phyloP scores from a whole-genome alignment of 73 alveolate genomes.

The Stentor roeselii region DNA sequence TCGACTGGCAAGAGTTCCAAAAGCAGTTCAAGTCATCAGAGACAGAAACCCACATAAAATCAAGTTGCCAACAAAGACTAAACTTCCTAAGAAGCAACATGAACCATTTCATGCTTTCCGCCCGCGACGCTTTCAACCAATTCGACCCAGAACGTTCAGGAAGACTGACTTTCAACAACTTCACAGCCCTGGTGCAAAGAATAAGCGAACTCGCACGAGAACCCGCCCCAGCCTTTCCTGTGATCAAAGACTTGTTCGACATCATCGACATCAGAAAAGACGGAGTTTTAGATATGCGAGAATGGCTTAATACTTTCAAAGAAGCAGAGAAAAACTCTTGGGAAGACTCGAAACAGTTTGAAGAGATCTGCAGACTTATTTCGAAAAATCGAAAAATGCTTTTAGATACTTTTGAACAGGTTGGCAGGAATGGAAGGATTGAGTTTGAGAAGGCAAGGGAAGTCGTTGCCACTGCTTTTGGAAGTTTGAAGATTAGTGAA shows the following conservation, averaged over 20 bases:
- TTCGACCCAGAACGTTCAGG: constrained; percentile 42
- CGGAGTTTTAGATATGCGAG: constrained; percentile 40
- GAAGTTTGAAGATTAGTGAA: background rate
- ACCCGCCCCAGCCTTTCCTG: constrained; percentile 35
- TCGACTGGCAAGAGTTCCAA: constrained; percentile 25
- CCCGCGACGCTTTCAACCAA: constrained; percentile 48
- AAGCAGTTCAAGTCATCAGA: constrained; percentile 21
- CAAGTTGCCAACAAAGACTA: constrained; percentile 29
- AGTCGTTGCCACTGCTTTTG: background rate
- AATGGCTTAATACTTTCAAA: constrained; percentile 39
- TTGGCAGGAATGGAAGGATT: constrained; percentile 27
- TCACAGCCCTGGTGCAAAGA: constrained; percentile 32
- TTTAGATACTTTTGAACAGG: constrained; percentile 22
- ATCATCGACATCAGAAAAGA: constrained; percentile 43
- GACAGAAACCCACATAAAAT: constrained; percentile 28
- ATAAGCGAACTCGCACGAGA: constrained; percentile 29
- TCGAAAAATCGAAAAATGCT: constrained; percentile 24
- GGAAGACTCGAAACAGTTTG: constrained; percentile 29
- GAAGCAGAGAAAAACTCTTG: constrained; percentile 29
- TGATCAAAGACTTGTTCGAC: constrained; percentile 48
- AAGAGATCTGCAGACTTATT: constrained; percentile 23
- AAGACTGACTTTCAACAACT: constrained; percentile 38
- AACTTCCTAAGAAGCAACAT: constrained; percentile 30
- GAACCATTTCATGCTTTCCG: constrained; percentile 39
- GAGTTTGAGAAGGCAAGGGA: constrained; percentile 29